phyloP scores from a whole-genome alignment of 129 eudicot genomes.

The Lactuca sativa region DNA sequence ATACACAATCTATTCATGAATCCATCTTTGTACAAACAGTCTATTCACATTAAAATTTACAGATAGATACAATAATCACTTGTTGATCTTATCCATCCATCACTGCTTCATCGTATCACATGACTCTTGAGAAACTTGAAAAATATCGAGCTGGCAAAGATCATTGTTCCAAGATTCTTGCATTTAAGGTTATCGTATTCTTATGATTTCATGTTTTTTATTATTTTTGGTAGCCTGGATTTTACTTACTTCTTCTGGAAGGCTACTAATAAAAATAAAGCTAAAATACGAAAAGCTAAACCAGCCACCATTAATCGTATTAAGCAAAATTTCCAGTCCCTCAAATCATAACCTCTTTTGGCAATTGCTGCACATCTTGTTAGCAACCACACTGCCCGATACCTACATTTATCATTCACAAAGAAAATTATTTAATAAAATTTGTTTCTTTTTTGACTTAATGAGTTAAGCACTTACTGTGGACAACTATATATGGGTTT shows the following conservation, averaged over 20 bases:
- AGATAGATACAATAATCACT: constrained; percentile 13
- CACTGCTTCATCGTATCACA: constrained; percentile 8
- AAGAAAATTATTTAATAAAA: not conserved
- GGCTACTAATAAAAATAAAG: constrained; percentile 62
- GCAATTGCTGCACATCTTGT: constrained; percentile 80
- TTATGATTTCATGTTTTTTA: constrained; percentile 2
- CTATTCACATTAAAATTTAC: not conserved
- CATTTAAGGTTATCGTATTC: constrained; percentile 5
- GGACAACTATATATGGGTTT: too few relatives aligned
- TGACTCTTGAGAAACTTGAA: not conserved
- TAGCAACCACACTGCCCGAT: constrained; percentile 80
- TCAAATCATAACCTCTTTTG: constrained; percentile 51
- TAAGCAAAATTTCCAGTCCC: constrained; percentile 58
- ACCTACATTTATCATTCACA: constrained; percentile 42
- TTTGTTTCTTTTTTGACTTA: not conserved
- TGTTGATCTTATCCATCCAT: constrained; percentile 9
- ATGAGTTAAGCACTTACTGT: not conserved
- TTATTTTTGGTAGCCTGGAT: constrained; percentile 19
- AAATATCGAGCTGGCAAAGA: not conserved
- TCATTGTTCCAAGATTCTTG: constrained; percentile 18
- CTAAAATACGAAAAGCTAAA: constrained; percentile 45
- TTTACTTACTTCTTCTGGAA: constrained; percentile 70
- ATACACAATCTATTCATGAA: constrained; percentile 19
- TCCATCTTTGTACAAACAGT: not conserved
- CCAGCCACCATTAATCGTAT: constrained; percentile 50